These are phyloP conservation scores for Melastoma candidum DNA, from an alignment of 441 rosid species.

Conservation along the genomic window DNA sequence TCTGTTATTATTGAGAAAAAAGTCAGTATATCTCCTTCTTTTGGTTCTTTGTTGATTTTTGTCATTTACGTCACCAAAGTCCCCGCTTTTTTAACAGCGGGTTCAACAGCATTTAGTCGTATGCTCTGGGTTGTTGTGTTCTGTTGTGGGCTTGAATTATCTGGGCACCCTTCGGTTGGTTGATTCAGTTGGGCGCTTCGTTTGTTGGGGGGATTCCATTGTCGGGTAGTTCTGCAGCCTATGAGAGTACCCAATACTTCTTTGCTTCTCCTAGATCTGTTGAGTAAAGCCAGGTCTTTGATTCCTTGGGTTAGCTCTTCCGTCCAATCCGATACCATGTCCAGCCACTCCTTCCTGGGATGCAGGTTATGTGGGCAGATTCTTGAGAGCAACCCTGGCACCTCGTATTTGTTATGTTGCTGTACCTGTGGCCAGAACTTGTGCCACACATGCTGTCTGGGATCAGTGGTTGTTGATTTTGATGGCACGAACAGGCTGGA, in stretches of 20 bases:
- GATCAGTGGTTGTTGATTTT: slow-evolving; percentile 23
- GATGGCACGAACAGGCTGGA: slow-evolving; percentile 13
- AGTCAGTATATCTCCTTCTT: too few species aligned
- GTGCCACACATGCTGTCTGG: slow-evolving; percentile 38
- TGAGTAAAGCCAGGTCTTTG: slow-evolving; percentile 67
- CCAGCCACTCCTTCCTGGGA: slow-evolving; percentile 13
- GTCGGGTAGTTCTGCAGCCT: slow-evolving; percentile 29
- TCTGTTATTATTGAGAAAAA: too few species aligned
- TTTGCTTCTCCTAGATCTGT: slow-evolving; percentile 41
- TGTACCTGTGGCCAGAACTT: slow-evolving; percentile 47
- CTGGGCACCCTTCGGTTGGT: too few species aligned
- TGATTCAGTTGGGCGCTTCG: background rate
- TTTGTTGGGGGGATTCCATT: slow-evolving; percentile 4
- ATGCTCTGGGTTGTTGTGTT: too few species aligned
- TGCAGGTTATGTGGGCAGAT: slow-evolving; percentile 43
- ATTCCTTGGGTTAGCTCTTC: slow-evolving; percentile 44
- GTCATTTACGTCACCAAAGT: too few species aligned
- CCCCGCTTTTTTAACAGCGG: too few species aligned
- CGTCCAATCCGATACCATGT: slow-evolving; percentile 32
- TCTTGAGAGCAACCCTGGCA: slow-evolving; percentile 24
- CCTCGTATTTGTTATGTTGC: slow-evolving; percentile 26
- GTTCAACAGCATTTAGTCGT: too few species aligned
- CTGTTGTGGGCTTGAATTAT: too few species aligned
- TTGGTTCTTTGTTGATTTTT: too few species aligned
- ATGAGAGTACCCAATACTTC: slow-evolving; percentile 78